Evolutionary conservation across 345 rosid genomes (phyloP), one percentile per base, ranked within the genome.

Genomic region (Rhodomyrtus tomentosa): DNA sequence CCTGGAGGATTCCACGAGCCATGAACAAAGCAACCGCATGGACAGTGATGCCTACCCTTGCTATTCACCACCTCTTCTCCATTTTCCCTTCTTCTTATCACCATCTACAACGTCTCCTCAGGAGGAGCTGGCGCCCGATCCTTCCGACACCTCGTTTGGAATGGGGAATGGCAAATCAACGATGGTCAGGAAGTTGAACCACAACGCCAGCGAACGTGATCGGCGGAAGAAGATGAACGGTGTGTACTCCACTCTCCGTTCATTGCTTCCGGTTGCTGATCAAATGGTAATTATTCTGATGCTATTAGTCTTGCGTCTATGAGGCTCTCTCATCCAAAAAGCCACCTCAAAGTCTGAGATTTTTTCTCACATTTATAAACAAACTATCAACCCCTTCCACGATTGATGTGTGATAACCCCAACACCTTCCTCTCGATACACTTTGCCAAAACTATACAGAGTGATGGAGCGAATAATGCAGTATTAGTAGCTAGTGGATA

Each of bases 171-270:
- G 38, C 5, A 45, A 68, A 68, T 1, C 25, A 10, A 20, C 59
- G 58, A 18, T 73, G 49, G 90, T 84, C 52, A 76, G 91, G 93
- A 94, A 92, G 91, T 89, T 93, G 27, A 88, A 89, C 82, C 98
- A 93, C 90, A 93, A 92, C 45, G 96, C 98, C 12, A 91, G 89
- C 10, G 98, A 94, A 76, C 91, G 95, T 1, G 89, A 88, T 48
- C 94, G 95, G 7, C 91, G 96, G 22, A 92, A 87, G 89, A 93
- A 91, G 88, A 88, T 93, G 42, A 94, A 92, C 73, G 40, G 45
- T 50, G 82, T 93, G 81, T 94, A 88, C 83, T 89, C 91, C 52
- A 87, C 94, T 10, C 98, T 94, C 76, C 93, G 94, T 27, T 89
- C 89, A 14, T 85, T 93, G 53, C 91, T 94, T 82, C 95, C 96